Base-by-base conservation (phyloP, 2,329 filamentous ascomycete species). In the Emergomyces pasteurianus region DNA sequence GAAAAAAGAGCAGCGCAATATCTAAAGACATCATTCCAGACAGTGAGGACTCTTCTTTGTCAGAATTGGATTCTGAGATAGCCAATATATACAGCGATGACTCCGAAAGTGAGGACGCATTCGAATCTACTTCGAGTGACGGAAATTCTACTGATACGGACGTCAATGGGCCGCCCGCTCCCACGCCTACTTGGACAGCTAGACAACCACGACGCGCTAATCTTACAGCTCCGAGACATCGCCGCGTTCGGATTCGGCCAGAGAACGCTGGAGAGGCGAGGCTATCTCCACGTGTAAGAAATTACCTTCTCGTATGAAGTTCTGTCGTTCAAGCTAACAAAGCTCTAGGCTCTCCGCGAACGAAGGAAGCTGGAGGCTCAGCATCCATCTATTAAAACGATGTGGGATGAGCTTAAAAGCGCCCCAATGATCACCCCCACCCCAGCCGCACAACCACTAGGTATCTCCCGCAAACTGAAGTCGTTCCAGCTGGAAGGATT, bases 401-500 rank as follows among this genome's bases (percentile, higher is more conserved):
- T 97, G 89, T 99, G 94, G 94, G 74, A 82, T 3, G 83, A 88
- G 28, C 78, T 97, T 2, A 79, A 87, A 71, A 80, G 84, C 1
- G 81, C 86, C 66, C 83, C 88, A 0, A 76, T 86, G 21, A 83
- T 96, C 63, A 81, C 84, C 65, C 80, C 80, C 64, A 76, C 83
- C 63, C 80, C 79, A 64, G 88, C 87, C 40, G 76, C 82, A 62
- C 90, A 95, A 69, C 94, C 94, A 3, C 71, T 76, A 8, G 85
- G 82, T 3, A 96, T 99, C 65, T 89, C 83, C 58, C 87, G 92
- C 46, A 86, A 86, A 60, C 80, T 99, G 64, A 96, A 99, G 73
- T 86, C 88, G 0, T 99, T 97, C 72, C 94, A 99, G 70, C 85
- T 96, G 5, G 88, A 96, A 74, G 94, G 94, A 4, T 79, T 99